Conservation (phyloP, 2,329 filamentous ascomycete genomes). For the Rhytidhysteron rufulum region DNA sequence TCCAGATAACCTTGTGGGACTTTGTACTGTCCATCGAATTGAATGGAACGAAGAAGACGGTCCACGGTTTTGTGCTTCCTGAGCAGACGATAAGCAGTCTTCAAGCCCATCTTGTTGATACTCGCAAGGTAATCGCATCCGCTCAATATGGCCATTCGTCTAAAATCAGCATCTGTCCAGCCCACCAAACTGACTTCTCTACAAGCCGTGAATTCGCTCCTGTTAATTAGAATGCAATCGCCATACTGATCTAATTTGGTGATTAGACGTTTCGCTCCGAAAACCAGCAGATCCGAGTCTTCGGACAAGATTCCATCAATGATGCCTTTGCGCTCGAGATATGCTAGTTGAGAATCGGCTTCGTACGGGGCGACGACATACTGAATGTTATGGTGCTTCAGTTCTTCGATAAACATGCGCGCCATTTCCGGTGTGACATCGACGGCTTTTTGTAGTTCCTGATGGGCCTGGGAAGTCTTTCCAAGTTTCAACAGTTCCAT, state of each 20-base stretch:
- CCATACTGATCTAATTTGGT: conserved; percentile 95
- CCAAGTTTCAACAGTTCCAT: conserved; percentile 78
- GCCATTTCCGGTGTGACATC: conserved; percentile 98
- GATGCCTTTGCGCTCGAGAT: conserved; percentile 80
- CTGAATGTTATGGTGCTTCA: conserved; percentile 73
- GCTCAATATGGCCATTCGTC: conserved; percentile 92
- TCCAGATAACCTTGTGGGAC: conserved; percentile 79
- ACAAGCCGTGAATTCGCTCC: conserved; percentile 82
- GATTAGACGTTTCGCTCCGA: conserved; percentile 83
- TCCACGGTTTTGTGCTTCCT: conserved; percentile 88
- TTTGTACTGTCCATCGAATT: conserved; percentile 81
- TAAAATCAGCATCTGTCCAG: conserved; percentile 88
- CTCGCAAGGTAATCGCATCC: conserved; percentile 93
- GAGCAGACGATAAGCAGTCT: conserved; percentile 87
- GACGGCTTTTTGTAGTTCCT: conserved; percentile 89
- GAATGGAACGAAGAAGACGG: conserved; percentile 72
- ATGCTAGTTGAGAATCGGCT: conserved; percentile 94
- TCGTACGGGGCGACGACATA: conserved; percentile 97
- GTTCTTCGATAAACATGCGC: conserved; percentile 80
- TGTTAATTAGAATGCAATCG: conserved; percentile 86
- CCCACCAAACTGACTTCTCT: conserved; percentile 84
- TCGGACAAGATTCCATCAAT: conserved; percentile 90
- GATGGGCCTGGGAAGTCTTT: conserved; percentile 72
- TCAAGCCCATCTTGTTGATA: conserved; percentile 81
- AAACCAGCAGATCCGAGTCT: conserved; percentile 93